Evolutionary conservation across 176 grass and related monocot species (phyloP), one percentile per base, ranked within the genome.

Genomic region (Coix lacrymajobi): DNA sequence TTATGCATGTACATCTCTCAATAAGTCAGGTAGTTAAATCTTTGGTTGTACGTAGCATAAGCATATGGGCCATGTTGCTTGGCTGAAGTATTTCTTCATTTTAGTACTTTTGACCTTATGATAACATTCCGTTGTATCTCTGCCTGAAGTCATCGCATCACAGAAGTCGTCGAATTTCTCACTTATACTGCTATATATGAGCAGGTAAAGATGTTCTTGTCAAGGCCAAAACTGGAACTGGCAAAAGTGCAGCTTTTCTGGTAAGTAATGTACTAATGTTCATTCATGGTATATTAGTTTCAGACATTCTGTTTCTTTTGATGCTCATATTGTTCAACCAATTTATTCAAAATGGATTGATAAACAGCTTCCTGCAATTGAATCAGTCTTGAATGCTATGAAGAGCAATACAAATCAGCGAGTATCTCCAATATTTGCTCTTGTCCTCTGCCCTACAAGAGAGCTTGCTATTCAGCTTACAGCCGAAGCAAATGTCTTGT

Each of bases 281-380:
- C 48, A 64, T 79, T 79, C 63, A 46, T 40, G 72, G 74, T 39
- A 76, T 88, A 7, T 69, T 79, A 57, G 20, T 38, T 12, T 63
- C 28, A 38, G 52, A 83, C 43, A 28, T 84, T 74, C 34, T 62
- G 30, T 80, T 81, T 57, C 29, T 85, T 67, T 71, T 39, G 28
- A 34, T 71, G 51, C 44, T 80, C 5, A 83, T 67, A 5, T 71
- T 62, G 40, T 62, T 76, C 69, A 81, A 63, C 49, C 32, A 45
- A 83, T 87, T 88, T 85, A 87, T 87, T 79, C 77, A 80, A 80
- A 77, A 69, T 88, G 68, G 73, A 76, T 87, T 85, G 89, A 88
- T 88, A 90, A 86, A 94, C 95, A 94, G 95, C 85, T 97, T 77
- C 95, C 95, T 92, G 92, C 92, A 93, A 98, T 98, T 82, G 96